Conservation (phyloP, 129 eudicot species). For the Lactuca saligna region DNA sequence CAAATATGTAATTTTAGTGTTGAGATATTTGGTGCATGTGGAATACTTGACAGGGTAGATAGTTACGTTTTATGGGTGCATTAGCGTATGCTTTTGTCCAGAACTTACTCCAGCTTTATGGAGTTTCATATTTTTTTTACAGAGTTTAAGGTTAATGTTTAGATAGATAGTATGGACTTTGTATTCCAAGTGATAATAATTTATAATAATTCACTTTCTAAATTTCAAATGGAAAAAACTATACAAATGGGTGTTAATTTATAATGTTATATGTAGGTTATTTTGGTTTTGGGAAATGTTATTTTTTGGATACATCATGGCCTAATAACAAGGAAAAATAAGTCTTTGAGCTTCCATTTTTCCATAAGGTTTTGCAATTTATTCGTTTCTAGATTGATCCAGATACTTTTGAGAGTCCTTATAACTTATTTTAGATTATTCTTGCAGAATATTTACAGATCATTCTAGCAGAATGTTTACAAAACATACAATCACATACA, state of each 20-base stretch:
- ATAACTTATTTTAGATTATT: no score
- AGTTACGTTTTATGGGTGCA: constrained; percentile 93
- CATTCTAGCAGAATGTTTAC: no score
- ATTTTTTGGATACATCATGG: no score
- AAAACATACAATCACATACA: neutral
- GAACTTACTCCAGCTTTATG: constrained; percentile 67
- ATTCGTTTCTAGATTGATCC: no score
- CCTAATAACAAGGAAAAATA: no score
- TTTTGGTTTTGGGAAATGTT: neutral
- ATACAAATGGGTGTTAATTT: neutral
- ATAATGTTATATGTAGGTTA: neutral
- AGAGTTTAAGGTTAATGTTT: neutral
- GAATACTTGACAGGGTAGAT: constrained; percentile 90
- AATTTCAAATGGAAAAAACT: neutral
- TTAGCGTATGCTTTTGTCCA: constrained; percentile 78
- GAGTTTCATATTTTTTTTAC: constrained; percentile 47
- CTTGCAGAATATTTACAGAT: no score
- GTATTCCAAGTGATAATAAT: neutral
- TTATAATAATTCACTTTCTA: neutral
- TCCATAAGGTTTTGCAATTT: no score
- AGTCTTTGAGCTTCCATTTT: no score
- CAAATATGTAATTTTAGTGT: no score
- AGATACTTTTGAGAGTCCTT: no score
- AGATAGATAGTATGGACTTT: constrained; percentile 3
- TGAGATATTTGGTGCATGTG: constrained; percentile 57